Evolutionary conservation across 2,329 filamentous ascomycete species (phyloP), one percentile per base, ranked within the genome.

Genomic region (Pseudogymnoascus verrucosus): DNA sequence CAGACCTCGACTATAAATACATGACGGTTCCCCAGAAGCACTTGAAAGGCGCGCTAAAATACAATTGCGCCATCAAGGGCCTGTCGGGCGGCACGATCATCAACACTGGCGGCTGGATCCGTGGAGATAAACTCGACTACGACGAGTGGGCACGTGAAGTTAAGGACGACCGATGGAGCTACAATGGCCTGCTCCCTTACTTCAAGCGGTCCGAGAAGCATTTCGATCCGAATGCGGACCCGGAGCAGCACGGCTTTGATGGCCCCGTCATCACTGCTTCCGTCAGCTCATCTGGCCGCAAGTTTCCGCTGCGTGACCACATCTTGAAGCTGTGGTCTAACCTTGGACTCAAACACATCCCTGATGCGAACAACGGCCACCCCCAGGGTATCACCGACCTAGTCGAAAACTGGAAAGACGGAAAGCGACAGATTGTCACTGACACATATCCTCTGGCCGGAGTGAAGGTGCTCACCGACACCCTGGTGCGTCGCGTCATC

Each of bases 131-230:
- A 2, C 68, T 70, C 5, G 79, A 82, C 66, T 83, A 78, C 67
- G 75, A 82, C 19, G 73, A 74, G 42, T 82, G 79, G 80, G 77
- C 71, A 5, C 67, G 71, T 19, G 64, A 75, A 3, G 71, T 76
- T 0, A 71, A 71, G 2, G 79, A 82, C 59, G 63, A 74, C 0
- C 69, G 73, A 5, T 84, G 80, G 76, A 76, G 75, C 66, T 80
- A 80, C 64, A 69, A 78, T 3, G 76, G 75, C 4, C 74, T 82
- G 36, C 73, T 78, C 14, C 77, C 78, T 2, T 83, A 78, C 71
- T 75, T 81, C 62, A 71, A 70, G 37, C 77, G 75, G 64, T 67
- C 73, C 0, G 78, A 80, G 65, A 64, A 64, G 6, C 68, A 68
- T 12, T 72, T 73, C 16, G 68, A 69, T 36, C 39, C 69, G 12